These are phyloP conservation scores for Medicago lupulina DNA, from an alignment of 306 rosid species.

Conservation along the genomic window DNA sequence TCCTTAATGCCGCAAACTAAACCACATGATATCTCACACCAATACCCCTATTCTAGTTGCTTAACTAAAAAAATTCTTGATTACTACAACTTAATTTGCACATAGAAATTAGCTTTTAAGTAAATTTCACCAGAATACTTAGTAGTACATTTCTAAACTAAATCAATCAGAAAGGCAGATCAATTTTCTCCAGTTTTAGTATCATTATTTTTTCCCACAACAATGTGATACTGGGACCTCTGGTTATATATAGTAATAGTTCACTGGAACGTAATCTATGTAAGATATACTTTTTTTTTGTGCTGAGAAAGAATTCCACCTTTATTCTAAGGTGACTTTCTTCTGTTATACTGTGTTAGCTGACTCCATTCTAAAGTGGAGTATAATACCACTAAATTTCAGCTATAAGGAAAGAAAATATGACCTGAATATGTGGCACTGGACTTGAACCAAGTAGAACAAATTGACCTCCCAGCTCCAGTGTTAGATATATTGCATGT, in stretches of 20 bases:
- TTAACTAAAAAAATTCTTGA: not conserved
- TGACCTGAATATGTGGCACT: conserved; percentile 86
- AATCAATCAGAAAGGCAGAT: conserved; percentile 15
- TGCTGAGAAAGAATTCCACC: conserved; percentile 28
- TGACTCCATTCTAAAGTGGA: conserved; percentile 31
- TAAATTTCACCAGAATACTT: conserved; percentile 5
- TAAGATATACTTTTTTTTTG: not conserved
- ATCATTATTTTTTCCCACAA: conserved; percentile 6
- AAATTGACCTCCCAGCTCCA: conserved; percentile 95
- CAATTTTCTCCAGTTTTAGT: not conserved
- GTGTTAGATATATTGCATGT: conserved; percentile 84
- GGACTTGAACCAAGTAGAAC: conserved; percentile 97
- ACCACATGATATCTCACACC: not conserved
- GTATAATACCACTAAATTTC: conserved; percentile 36
- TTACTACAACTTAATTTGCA: conserved; percentile 22
- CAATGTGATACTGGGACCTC: not conserved
- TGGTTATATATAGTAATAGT: not conserved
- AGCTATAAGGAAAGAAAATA: conserved; percentile 39
- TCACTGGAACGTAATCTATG: conserved; percentile 25
- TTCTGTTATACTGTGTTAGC: conserved; percentile 14
- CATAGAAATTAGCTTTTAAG: conserved; percentile 12
- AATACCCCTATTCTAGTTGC: conserved; percentile 4
- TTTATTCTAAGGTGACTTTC: conserved; percentile 24
- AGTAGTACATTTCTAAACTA: conserved; percentile 18
- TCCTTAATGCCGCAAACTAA: conserved; percentile 1